Base-by-base conservation (phyloP, 1,139 yeast species). In the Nakaseomyces glabratus region DNA sequence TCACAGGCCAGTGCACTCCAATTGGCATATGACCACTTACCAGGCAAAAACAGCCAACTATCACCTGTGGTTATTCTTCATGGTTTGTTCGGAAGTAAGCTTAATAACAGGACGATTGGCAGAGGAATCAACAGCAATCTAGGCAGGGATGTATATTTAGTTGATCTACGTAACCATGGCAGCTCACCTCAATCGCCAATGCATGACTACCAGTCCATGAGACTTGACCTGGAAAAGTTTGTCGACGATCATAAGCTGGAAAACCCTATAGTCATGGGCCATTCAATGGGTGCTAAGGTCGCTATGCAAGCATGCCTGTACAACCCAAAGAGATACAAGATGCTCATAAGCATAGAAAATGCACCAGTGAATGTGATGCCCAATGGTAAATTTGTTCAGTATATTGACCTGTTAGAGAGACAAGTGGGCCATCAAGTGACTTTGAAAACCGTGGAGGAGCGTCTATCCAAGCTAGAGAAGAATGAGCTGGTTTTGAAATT, bases 211-310 rank as follows among this genome's bases (percentile, higher is more conserved):
- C 80, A 82, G 0, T 64, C 90, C 1, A 65, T 90, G 62, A 80
- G 95, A 1, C 80, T 84, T 0, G 98, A 90, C 57, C 86, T 90
- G 16, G 86, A 78, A 50, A 51, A 60, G 21, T 90, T 88, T 54
- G 68, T 86, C 11, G 49, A 51, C 1, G 69, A 68, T 4, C 66
- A 73, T 13, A 47, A 59, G 0, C 49, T 19, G 10, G 41, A 46
- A 7, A 44, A 47, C 25, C 82, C 93, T 0, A 73, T 84, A 13
- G 45, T 90, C 15, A 66, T 90, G 17, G 98, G 98, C 1, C 97
- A 88, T 58, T 86, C 96, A 0, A 86, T 90, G 96, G 98, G 98
- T 5, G 97, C 95, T 7, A 90, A 90, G 52, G 71, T 88, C 0
- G 95, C 82, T 3, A 88, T 90, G 97, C 85, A 90, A 0, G 65